These are phyloP conservation scores for Microdochium bolleyi DNA, from an alignment of 2,329 filamentous ascomycete genomes.

Conservation along the genomic window DNA sequence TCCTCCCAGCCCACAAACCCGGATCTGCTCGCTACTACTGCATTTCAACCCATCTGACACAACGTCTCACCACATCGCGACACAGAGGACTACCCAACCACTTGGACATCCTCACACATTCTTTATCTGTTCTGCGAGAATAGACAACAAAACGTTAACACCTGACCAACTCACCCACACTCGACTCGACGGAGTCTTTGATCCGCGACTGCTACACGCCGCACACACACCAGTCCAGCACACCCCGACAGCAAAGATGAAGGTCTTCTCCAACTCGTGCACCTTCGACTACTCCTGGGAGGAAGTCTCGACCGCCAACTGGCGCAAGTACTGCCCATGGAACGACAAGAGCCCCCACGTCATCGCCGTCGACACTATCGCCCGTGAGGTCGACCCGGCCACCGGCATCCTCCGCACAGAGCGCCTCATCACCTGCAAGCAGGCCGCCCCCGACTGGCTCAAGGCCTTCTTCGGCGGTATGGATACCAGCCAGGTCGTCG, in stretches of 20 bases:
- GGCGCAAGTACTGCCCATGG: constrained; percentile 98
- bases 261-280: constrained; percentile 85
- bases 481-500: constrained; percentile 83
- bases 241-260: constrained; percentile 50
- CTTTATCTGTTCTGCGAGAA: background rate
- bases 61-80: background rate
- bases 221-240: background rate
- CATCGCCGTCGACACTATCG: constrained; percentile 87
- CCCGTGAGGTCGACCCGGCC: constrained; percentile 49
- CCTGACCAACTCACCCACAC: background rate
- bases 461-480: constrained; percentile 69
- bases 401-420: constrained; percentile 56
- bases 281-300: constrained; percentile 98
- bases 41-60: background rate
- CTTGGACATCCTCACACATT: background rate
- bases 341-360: constrained; percentile 98
- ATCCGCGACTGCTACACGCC: background rate
- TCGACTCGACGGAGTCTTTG: background rate
- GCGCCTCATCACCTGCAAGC: constrained; percentile 54
- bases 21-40: background rate
- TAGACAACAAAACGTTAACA: background rate
- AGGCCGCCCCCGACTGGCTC: constrained; percentile 69
- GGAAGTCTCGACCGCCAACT: constrained; percentile 94
- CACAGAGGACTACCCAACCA: background rate
- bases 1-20: background rate